Percentiles rank a stretch among this genome's conserved stretches.
phyloP scores from a whole-genome alignment of 2,329 filamentous ascomycete genomes.

The Rhytidhysteron rufulum region DNA sequence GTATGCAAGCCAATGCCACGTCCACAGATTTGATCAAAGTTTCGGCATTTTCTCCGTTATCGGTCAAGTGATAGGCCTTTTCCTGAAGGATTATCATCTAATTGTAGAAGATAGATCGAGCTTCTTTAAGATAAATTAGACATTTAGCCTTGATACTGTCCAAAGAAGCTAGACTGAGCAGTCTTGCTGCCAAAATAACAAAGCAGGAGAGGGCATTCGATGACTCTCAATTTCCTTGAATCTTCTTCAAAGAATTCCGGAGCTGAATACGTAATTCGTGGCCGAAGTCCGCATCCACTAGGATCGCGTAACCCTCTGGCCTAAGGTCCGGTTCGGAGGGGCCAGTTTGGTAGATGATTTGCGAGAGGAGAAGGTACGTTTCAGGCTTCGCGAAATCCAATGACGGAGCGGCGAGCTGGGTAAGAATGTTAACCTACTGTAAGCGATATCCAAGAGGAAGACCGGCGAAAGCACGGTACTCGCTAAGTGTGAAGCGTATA shows the following conservation, averaged over 20 bases:
- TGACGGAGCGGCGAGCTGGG: conserved; percentile 3
- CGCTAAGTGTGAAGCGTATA: background rate
- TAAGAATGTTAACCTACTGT: conserved; percentile 7
- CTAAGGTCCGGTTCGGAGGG: background rate
- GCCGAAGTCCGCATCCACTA: conserved; percentile 1
- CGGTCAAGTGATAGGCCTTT: no score
- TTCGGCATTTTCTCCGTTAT: no score
- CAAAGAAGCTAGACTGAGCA: no score
- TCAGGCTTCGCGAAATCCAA: conserved; percentile 1
- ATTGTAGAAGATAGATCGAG: no score
- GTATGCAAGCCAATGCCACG: no score
- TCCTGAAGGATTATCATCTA: no score
- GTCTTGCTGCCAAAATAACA: conserved; percentile 2
- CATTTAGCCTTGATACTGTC: no score
- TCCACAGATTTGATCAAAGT: no score
- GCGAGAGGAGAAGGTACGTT: background rate
- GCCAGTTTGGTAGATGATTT: conserved; percentile 5
- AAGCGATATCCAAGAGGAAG: conserved; percentile 5
- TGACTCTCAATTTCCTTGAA: conserved; percentile 5
- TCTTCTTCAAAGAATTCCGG: background rate
- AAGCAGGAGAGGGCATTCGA: background rate
- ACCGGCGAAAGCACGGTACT: conserved; percentile 5
- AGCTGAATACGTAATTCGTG: background rate
- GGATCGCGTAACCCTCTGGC: conserved; percentile 1
- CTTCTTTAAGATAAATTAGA: no score